Conservation (phyloP, 306 rosid species). For the Glycine soja region DNA sequence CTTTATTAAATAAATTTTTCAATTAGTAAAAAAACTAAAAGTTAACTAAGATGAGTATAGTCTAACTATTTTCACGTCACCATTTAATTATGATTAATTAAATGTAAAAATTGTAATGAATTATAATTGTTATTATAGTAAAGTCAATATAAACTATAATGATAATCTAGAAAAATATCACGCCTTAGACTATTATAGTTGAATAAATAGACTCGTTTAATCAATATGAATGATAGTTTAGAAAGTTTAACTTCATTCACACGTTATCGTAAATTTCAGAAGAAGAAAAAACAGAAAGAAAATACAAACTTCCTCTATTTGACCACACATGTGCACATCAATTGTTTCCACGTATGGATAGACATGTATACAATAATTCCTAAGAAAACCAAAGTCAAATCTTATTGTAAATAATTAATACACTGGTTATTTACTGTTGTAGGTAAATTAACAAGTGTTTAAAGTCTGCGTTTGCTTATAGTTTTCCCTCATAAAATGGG, state of each 20-base stretch:
- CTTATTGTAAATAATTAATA: background rate
- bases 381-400: conserved; percentile 5
- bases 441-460: background rate
- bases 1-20: too few relatives aligned
- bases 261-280: background rate
- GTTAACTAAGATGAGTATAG: too few relatives aligned
- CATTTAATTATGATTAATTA: too few relatives aligned
- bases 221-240: too few relatives aligned
- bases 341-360: background rate
- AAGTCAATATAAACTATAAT: background rate
- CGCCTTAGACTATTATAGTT: background rate
- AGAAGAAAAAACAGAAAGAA: background rate
- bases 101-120: background rate
- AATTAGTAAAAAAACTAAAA: too few relatives aligned
- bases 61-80: background rate
- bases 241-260: background rate
- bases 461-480: background rate
- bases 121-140: background rate
- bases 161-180: background rate
- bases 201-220: background rate
- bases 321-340: background rate
- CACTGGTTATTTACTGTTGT: background rate
- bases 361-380: background rate
- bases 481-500: background rate
- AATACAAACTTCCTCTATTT: background rate